These are phyloP conservation scores for Heliamphora exappendiculata DNA, from an alignment of 148 eudicot genomes.

Conservation along the genomic window DNA sequence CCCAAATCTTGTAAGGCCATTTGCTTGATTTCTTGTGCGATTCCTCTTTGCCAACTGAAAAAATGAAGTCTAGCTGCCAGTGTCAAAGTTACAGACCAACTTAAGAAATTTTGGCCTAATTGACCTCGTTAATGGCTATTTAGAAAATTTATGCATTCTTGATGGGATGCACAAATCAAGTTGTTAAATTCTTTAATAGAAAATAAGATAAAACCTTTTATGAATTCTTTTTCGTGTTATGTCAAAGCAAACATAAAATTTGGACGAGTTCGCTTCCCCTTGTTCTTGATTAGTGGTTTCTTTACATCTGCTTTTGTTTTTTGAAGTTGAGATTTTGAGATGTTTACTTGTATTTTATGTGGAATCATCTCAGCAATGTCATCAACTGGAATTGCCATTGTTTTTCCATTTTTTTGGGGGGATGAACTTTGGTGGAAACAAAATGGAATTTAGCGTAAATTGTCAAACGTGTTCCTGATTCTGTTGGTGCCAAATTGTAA, in stretches of 20 bases:
- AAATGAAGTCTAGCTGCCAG: background rate
- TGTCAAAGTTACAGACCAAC: background rate
- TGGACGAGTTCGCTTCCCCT: background rate
- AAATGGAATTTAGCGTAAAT: background rate
- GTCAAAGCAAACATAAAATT: background rate
- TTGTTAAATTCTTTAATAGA: background rate
- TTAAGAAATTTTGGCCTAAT: background rate
- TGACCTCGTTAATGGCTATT: slow-evolving; percentile 5
- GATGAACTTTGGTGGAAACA: background rate
- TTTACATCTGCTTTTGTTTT: background rate
- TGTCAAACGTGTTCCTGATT: background rate
- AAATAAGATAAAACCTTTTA: background rate
- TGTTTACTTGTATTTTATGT: background rate
- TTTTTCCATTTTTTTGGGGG: background rate
- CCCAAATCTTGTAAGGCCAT: slow-evolving; percentile 77
- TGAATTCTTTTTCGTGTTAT: background rate
- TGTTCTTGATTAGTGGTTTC: background rate
- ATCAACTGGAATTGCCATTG: background rate
- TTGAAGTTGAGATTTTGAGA: background rate
- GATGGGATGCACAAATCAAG: background rate
- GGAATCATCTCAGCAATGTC: background rate
- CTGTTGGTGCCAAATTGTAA: background rate
- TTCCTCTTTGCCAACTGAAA: background rate
- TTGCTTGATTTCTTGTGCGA: slow-evolving; percentile 1
- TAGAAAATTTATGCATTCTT: background rate